These are phyloP conservation scores for Phaeosphaeriaceae sp. DNA, from an alignment of 2,329 filamentous ascomycete species.

Conservation along the genomic window DNA sequence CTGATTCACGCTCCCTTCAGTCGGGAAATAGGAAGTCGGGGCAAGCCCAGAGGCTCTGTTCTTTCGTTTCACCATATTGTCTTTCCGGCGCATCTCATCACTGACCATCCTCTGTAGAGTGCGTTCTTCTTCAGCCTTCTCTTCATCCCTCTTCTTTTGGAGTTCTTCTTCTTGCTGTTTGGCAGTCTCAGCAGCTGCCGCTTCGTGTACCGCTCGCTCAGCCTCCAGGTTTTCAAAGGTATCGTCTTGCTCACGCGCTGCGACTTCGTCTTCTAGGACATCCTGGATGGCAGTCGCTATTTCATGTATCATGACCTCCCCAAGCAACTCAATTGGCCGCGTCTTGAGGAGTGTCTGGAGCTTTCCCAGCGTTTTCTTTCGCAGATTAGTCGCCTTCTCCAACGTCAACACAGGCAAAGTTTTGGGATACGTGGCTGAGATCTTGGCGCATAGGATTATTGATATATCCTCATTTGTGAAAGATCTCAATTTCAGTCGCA, in stretches of 20 bases:
- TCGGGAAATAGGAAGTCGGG: slow-evolving; percentile 48
- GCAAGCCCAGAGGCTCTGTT: slow-evolving; percentile 48
- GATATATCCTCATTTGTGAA: slow-evolving; percentile 75
- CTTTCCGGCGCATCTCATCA: slow-evolving; percentile 73
- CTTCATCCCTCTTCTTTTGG: slow-evolving; percentile 52
- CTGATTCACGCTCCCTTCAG: slow-evolving; percentile 37
- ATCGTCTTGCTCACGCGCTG: slow-evolving; percentile 75
- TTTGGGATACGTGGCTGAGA: slow-evolving; percentile 92
- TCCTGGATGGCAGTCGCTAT: slow-evolving; percentile 68
- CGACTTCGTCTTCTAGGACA: slow-evolving; percentile 84
- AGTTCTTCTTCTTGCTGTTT: slow-evolving; percentile 52
- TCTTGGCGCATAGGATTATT: slow-evolving; percentile 75
- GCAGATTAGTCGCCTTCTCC: slow-evolving; percentile 69
- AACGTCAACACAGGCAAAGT: slow-evolving; percentile 76
- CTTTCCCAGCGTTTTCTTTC: slow-evolving; percentile 73
- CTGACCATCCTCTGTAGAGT: slow-evolving; percentile 74
- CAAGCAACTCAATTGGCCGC: slow-evolving; percentile 69
- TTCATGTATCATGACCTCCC: slow-evolving; percentile 71
- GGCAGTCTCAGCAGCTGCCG: slow-evolving; percentile 68
- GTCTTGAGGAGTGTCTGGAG: slow-evolving; percentile 73
- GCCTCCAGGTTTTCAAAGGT: slow-evolving; percentile 87
- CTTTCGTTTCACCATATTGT: slow-evolving; percentile 65
- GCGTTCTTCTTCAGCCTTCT: slow-evolving; percentile 71
- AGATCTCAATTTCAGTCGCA: slow-evolving; percentile 80
- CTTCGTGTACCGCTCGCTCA: slow-evolving; percentile 84